Evolutionary conservation across 805 yeast species (phyloP), one percentile per base, ranked within the genome.

Genomic region (Tetrapisispora nanseiensis): DNA sequence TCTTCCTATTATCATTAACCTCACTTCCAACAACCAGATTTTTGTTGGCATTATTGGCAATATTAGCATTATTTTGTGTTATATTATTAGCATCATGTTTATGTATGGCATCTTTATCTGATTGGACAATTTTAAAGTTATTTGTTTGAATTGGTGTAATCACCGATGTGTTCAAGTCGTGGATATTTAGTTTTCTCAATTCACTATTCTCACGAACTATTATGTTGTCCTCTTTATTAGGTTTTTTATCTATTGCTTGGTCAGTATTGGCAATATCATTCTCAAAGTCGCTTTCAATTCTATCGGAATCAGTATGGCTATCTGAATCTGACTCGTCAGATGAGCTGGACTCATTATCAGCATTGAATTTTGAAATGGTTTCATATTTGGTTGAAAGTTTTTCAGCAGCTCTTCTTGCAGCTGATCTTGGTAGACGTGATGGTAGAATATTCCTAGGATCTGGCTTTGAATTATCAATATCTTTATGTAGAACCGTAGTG

Each of bases 361-460:
- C 18, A 16, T 29, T 23, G 21, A 34, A 23, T 37, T 43, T 23
- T 24, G 42, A 20, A 15, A 42, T 33, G 2, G 41, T 5, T 3
- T 9, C 12, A 15, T 34, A 31, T 40, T 26, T 33, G 24, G 3
- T 57, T 47, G 60, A 46, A 2, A 57, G 42, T 21, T 56, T 46
- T 29, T 53, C 52, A 6, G 63, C 55, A 1, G 65, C 61, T 29
- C 52, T 49, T 42, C 47, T 54, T 12, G 63, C 64, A n/a, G 61
- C 63, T 38, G 41, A 47, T 26, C 62, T 55, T 29, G 57, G 53
- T 6, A 50, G 44, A 34, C 57, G 47, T 29, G 45, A 46, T 2
- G 63, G 61, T 28, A 58, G 39, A 24, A 55, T 51, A 45, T 55
- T 56, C 48, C 63, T 51, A 29, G 59, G 55, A 46, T 53, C 56